Evolutionary conservation across 1,284 basidiomycete species (phyloP).

Genomic region (Irpex sp.): DNA sequence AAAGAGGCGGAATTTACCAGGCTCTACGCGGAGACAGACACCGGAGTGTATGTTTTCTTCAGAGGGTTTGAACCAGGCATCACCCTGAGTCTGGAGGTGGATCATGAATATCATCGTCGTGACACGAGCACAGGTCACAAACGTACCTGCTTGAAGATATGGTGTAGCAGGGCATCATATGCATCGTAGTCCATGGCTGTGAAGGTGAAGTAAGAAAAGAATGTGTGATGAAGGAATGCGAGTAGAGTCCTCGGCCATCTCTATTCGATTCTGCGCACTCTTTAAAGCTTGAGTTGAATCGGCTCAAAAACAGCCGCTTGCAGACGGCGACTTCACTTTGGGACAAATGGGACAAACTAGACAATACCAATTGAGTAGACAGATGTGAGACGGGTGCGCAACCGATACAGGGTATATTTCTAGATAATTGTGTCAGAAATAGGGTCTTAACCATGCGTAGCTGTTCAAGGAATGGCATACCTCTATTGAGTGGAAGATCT

Average conservation of each 20-base stretch:
- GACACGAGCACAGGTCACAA: conserved; percentile 9
- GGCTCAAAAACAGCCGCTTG: neutral
- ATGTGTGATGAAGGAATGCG: neutral
- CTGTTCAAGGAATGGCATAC: neutral
- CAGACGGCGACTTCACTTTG: neutral
- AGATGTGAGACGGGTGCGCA: neutral
- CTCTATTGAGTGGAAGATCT: neutral
- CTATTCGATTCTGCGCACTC: neutral
- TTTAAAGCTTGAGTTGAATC: neutral
- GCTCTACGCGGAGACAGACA: conserved; percentile 64
- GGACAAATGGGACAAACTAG: too few relatives aligned
- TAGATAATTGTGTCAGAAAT: neutral
- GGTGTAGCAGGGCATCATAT: conserved; percentile 68
- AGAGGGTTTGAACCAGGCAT: conserved; percentile 74
- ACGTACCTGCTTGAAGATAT: conserved; percentile 50
- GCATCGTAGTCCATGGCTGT: conserved; percentile 65
- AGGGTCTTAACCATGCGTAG: neutral
- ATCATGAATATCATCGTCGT: neutral
- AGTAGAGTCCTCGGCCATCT: neutral
- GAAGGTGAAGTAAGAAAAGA: neutral
- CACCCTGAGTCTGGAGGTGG: conserved; percentile 53
- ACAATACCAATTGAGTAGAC: neutral
- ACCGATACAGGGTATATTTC: neutral
- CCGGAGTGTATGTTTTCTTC: conserved; percentile 69
- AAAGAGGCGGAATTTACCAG: conserved; percentile 61